Conservation (phyloP, 2,329 filamentous ascomycete genomes). For the Fusarium austroafricanum region DNA sequence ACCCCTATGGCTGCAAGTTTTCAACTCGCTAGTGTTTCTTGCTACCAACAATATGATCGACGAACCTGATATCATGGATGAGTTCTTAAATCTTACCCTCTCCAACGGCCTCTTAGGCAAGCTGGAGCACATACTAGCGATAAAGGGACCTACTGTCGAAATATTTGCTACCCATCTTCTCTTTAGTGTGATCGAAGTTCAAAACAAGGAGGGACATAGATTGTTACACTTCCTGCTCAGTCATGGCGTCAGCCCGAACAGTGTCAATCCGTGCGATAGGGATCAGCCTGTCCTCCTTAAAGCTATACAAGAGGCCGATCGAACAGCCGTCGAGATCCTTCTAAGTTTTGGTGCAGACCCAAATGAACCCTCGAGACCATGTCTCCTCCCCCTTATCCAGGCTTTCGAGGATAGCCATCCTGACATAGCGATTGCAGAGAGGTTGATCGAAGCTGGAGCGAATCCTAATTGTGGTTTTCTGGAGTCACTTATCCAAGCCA, state of each 20-base stretch:
- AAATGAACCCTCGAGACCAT: background rate
- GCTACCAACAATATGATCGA: fast-evolving
- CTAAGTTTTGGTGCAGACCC: background rate
- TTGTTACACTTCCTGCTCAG: background rate
- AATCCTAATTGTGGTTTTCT: fast-evolving
- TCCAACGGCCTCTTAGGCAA: background rate
- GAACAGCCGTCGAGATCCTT: background rate
- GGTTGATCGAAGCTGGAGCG: background rate
- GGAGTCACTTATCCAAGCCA: fast-evolving
- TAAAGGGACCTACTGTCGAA: fast-evolving
- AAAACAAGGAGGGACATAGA: fast-evolving
- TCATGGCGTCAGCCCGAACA: fast-evolving
- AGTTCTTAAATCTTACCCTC: fast-evolving
- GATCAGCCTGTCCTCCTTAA: fast-evolving
- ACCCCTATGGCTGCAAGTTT: background rate
- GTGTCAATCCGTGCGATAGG: fast-evolving
- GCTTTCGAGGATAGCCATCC: too few relatives aligned
- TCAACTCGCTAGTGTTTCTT: background rate
- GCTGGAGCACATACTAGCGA: background rate
- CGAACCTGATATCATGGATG: fast-evolving
- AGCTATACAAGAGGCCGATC: fast-evolving
- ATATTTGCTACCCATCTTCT: background rate
- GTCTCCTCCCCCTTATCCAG: too few relatives aligned
- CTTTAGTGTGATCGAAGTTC: fast-evolving
- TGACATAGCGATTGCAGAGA: fast-evolving